Percentiles rank a stretch among this genome's conserved stretches.
phyloP scores from a whole-genome alignment of 2,329 filamentous ascomycete genomes.

The Aureobasidium pullulans region DNA sequence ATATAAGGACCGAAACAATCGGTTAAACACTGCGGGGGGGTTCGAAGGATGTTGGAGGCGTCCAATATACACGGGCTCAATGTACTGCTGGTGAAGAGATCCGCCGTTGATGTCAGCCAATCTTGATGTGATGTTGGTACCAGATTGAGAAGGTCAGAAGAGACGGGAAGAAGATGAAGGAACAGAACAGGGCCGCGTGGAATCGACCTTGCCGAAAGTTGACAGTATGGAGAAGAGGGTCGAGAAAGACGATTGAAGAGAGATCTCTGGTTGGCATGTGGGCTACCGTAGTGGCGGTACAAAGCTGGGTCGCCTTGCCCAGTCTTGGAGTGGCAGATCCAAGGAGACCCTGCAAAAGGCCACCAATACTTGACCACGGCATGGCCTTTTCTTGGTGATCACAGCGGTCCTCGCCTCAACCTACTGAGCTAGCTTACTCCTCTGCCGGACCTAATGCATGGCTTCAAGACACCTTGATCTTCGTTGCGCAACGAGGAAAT shows the following conservation, averaged over 20 bases:
- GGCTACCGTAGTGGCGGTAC: not conserved
- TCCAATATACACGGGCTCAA: not conserved
- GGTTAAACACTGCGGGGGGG: not conserved
- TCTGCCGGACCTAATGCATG: not conserved
- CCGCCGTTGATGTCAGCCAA: slow-evolving; percentile 6
- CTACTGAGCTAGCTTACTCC: not conserved
- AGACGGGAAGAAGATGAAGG: not conserved
- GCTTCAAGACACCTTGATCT: not conserved
- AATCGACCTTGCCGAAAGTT: not conserved
- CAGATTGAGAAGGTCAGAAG: not conserved
- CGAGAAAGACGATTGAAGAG: not conserved
- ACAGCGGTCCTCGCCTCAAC: not conserved
- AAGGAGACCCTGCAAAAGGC: not conserved
- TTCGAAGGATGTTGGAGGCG: slow-evolving; percentile 1
- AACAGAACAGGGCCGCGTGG: not conserved
- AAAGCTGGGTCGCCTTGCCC: not conserved
- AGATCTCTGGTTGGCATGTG: slow-evolving; percentile 4
- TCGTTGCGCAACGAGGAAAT: not conserved
- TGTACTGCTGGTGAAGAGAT: not conserved
- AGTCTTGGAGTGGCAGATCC: not conserved
- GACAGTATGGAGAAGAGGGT: not conserved
- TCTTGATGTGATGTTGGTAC: not conserved
- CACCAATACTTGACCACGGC: slow-evolving; percentile 2
- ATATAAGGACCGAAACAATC: not conserved
- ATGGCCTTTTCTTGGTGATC: not conserved